Conservation (phyloP, 1,284 basidiomycete genomes). For the Apiotrichum domesticum region DNA sequence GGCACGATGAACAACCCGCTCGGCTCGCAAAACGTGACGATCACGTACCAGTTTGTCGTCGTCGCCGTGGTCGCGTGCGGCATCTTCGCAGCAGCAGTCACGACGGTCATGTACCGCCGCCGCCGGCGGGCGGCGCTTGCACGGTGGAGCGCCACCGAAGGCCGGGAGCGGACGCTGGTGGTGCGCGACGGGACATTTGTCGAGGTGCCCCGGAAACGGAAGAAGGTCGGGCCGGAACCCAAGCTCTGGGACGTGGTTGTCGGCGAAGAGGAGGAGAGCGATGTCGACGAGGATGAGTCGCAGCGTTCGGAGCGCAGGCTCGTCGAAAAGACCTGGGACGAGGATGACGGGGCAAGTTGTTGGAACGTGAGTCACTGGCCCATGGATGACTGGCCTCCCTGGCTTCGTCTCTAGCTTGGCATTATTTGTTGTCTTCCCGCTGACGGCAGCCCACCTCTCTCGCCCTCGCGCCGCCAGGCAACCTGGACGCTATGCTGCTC, state of each 20-base stretch:
- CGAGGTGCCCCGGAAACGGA: neutral
- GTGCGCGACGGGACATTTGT: conserved; percentile 4
- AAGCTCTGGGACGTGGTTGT: conserved; percentile 11
- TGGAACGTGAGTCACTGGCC: conserved; percentile 5
- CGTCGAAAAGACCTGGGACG: too few relatives aligned
- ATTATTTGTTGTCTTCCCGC: neutral
- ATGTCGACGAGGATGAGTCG: neutral
- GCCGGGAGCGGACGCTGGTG: neutral
- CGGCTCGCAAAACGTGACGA: neutral
- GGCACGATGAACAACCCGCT: neutral
- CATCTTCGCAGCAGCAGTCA: conserved; percentile 20
- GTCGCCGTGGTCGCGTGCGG: conserved; percentile 27
- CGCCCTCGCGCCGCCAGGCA: neutral
- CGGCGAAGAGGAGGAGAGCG: neutral
- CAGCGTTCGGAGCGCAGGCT: too few relatives aligned
- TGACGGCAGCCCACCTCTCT: neutral
- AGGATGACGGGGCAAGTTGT: neutral
- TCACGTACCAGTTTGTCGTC: conserved; percentile 26
- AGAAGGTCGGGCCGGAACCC: conserved; percentile 9
- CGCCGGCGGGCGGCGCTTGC: conserved; percentile 1
- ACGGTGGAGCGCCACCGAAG: neutral
- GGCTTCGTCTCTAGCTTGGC: neutral
- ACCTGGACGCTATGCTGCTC: conserved; percentile 12
- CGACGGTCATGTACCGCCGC: conserved; percentile 21
- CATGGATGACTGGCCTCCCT: too few relatives aligned